Evolutionary conservation across 2,329 filamentous ascomycete species (phyloP), one percentile per base, ranked within the genome.

Genomic region (Penicillium griseofulvum): DNA sequence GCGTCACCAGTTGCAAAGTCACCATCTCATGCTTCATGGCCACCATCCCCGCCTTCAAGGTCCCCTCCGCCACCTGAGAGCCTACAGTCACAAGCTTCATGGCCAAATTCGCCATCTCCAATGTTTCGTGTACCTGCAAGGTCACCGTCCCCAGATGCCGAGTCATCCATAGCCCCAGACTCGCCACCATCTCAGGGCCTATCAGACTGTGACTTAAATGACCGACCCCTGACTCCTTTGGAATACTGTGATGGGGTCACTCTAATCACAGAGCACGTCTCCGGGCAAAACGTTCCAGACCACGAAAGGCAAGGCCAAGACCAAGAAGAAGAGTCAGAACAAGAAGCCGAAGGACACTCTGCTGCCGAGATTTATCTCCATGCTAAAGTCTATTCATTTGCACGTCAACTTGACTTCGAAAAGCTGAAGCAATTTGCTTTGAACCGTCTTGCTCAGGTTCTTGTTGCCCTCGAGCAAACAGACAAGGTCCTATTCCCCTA

Each of bases 351-450:
- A 9, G 50, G n/a, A 11, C 24, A 17, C 6, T 26, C 16, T 1
- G 31, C 39, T 0, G 36, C 29, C 2, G 52, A 54, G 24, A 49
- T 54, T 11, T 37, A 54, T 29, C 31, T 56, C 11, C 55, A 57
- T 17, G 41, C 55, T 0, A 50, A 54, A 17, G 31, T 57, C 3
- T 57, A 57, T 12, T 57, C 31, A n/a, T 54, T 57, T 12, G 52
- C 52, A 9, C 4, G 24, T 11, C 51, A 54, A 17, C 41, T 39
- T 2, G 17, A 41, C 1, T 54, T 57, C 8, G 36, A 7, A 1
- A 57, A 49, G 28, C 19, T 57, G 33, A 22, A 50, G n/a, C 26
- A 45, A 4, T 47, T 54, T 1, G 22, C 55, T 8, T 10, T 57
- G 19, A 43, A 50, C 10, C 34, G 39, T 16, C 28, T 57, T 11